Base-by-base conservation (phyloP, 1,284 basidiomycete genomes). In the Mixia osmundae region DNA sequence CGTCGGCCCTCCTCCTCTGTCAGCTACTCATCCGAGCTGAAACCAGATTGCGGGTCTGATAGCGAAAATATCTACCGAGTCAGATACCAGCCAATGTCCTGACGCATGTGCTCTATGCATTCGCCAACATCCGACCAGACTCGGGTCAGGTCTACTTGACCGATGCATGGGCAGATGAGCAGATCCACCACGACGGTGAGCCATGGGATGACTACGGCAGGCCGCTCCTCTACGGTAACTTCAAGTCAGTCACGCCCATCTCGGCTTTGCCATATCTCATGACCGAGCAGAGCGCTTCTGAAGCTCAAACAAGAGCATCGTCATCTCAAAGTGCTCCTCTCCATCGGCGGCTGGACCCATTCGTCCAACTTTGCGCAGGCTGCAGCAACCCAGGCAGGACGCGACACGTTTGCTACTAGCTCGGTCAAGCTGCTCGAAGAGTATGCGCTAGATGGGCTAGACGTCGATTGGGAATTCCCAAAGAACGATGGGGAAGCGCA, bases 371-470 rank as follows among this genome's bases (percentile, higher is more conserved):
- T 52, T 35, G 44, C 43, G 11, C 34, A 33, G 19, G 41, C 45
- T 0, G 33, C 40, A 16, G 35, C 40, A 5, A 44, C 39, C 2
- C 35, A 36, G 2, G 12, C 12, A 2, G 51, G 51, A 50, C 69
- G 78, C 11, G 58, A 63, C 8, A 69, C 57, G 4, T 94, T 91
- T 50, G 76, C 82, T 28, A 53, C 56, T 25, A 68, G 63, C 32
- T 72, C 75, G 0, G 68, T 87, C 25, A 61, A 66, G 38, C 53
- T 85, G 6, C 64, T 89, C 25, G 72, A 83, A 50, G 72, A 89
- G 54, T 76, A 80, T 42, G 83, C 79, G 0, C 67, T 94, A 26
- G 83, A 89, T 47, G 83, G 83, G 33, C 65, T 57, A 23, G 44
- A 46, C 33, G 45, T 55, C 25, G 54, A 55, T 43, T 57, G 52